A percentile compares a stretch with the other conserved stretches of the same genome.
These are phyloP conservation scores for Excoecaria agallocha DNA, from an alignment of 345 rosid genomes.

Conservation along the genomic window DNA sequence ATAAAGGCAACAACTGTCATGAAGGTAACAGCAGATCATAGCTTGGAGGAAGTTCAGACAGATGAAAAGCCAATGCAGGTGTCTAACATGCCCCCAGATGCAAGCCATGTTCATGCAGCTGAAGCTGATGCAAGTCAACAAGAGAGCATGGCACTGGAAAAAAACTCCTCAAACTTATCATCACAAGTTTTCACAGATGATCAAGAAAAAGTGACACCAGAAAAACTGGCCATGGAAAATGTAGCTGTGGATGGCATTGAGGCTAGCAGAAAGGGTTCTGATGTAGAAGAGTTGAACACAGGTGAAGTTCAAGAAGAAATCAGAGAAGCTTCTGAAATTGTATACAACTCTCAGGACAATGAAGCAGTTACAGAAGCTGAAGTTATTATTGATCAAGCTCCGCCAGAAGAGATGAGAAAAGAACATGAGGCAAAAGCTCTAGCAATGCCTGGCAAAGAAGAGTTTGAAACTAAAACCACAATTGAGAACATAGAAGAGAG, in stretches of 20 bases:
- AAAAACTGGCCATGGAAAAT: neutral
- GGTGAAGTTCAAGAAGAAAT: constrained; percentile 20
- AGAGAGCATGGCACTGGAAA: constrained; percentile 9
- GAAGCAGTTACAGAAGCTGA: constrained; percentile 22
- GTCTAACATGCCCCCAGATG: constrained; percentile 13
- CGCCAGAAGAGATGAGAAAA: constrained; percentile 6
- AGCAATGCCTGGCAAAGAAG: too few relatives aligned
- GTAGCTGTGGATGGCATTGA: constrained; percentile 7
- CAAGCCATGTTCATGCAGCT: constrained; percentile 7
- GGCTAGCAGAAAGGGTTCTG: constrained; percentile 13
- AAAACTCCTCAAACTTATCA: constrained; percentile 18
- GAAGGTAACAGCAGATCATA: constrained; percentile 12
- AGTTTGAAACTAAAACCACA: too few relatives aligned
- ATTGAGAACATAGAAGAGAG: constrained; percentile 7
- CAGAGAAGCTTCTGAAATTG: constrained; percentile 20
- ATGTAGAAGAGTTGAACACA: constrained; percentile 6
- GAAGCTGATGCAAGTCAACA: constrained; percentile 28
- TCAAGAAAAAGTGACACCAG: constrained; percentile 3
- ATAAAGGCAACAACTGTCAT: constrained; percentile 8
- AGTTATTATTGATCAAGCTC: neutral
- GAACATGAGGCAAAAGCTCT: constrained; percentile 5
- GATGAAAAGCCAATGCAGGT: constrained; percentile 18
- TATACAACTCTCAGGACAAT: constrained; percentile 10
- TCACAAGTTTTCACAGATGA: constrained; percentile 13
- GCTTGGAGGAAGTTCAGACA: constrained; percentile 18